phyloP scores from a whole-genome alignment of 352 stramenopile genomes.

The Phytophthora multivora region DNA sequence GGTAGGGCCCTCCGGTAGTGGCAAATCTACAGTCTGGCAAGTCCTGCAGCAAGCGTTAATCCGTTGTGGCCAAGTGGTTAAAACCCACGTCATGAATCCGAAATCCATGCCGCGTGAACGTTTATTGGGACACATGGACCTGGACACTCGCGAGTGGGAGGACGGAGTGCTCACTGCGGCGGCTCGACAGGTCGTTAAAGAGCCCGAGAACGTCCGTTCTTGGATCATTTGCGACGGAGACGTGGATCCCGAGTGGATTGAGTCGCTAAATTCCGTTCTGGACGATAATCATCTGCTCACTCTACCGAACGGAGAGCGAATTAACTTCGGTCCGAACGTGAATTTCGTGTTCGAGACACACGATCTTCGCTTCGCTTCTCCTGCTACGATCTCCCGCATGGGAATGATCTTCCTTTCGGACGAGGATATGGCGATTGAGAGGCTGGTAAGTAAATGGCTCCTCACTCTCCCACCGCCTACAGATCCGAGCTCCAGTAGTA shows the following conservation, averaged over 20 bases:
- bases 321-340: conserved; percentile 94
- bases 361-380: conserved; percentile 93
- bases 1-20: conserved; percentile 92
- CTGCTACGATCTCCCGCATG: conserved; percentile 96
- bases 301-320: conserved; percentile 95
- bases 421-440: conserved; percentile 85
- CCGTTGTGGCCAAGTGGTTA: conserved; percentile 84
- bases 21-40: conserved; percentile 95
- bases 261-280: conserved; percentile 95
- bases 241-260: conserved; percentile 97
- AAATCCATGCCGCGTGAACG: conserved; percentile 94
- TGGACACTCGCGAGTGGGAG: conserved; percentile 95
- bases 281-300: conserved; percentile 97
- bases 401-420: conserved; percentile 97
- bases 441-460: conserved; percentile 85
- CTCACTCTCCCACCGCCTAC: conserved; percentile 35
- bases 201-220: conserved; percentile 84
- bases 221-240: conserved; percentile 97
- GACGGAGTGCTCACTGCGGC: conserved; percentile 95
- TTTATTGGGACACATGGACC: conserved; percentile 94
- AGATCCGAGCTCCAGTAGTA: conserved; percentile 27
- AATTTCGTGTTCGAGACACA: conserved; percentile 98
- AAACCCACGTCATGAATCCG: conserved; percentile 96
- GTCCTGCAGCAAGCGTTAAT: conserved; percentile 91
- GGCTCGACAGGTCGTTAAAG: conserved; percentile 91